Base-by-base conservation (phyloP, 495 filamentous ascomycete genomes). In the Penicillium mononematosum region DNA sequence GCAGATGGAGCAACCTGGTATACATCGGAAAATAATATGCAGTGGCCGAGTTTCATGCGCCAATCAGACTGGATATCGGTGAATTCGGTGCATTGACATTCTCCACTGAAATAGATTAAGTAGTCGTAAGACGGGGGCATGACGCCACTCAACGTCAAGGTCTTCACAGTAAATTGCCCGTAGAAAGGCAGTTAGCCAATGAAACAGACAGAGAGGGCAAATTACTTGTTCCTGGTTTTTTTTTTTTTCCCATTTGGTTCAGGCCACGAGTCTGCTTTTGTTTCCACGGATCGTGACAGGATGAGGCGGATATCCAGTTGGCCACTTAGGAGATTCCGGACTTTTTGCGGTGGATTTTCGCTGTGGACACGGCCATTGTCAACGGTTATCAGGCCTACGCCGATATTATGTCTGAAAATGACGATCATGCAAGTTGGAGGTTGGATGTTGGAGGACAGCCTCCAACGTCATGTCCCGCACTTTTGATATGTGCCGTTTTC, bases 391-490 rank as follows among this genome's bases (percentile, higher is more conserved):
- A 41, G 16, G 20, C 9, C 32, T 31, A 12, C 4, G 0, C 32
- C 32, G 0, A 34, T 14, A 34, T 34, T 12, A 11, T 14, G 11
- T 14, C 4, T 14, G 32, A 34, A 2, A 25, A 42, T 52, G 50
- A 52, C 50, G 50, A 9, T 31, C 8, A 10, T 34, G 11, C 31
- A 34, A 5, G 31, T 11, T 32, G 31, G 10, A 11, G 31, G 10
- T 12, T 11, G 10, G 11, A 34, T 2, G 27, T 6, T 44, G 45
- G 45, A 47, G 7, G 16, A 12, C 32, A 50, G 34, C 69, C 62
- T 53, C 59, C 59, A 68, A 71, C 69, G 69, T 71, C 69, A 71
- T 71, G 56, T 39, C 11, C 34, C 17, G 7, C 24, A 31, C 19
- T 25, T 49, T 43, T 46, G 31, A 39, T 41, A 59, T 45, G 8